Evolutionary conservation across 225 moss, liverwort and hornwort genomes (phyloP).

Genomic region (Ulota crispa): DNA sequence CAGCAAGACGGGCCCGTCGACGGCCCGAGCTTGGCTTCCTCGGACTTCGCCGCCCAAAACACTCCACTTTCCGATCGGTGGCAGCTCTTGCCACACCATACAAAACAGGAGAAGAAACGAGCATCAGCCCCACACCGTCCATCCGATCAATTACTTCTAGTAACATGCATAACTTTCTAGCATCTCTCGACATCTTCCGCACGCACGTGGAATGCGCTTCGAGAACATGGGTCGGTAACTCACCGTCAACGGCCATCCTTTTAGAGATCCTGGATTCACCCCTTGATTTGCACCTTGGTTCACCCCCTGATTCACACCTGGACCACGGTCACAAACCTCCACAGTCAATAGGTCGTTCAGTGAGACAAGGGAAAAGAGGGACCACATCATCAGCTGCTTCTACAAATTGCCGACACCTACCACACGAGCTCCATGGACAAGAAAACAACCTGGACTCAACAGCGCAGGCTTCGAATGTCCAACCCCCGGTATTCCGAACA

Average conservation of each 20-base stretch:
- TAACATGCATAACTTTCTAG: constrained; percentile 3
- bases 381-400: background rate
- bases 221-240: constrained; percentile 32
- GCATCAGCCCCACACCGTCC: background rate
- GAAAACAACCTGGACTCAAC: constrained; percentile 81
- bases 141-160: background rate
- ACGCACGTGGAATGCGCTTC: background rate
- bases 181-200: background rate
- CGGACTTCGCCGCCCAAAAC: background rate
- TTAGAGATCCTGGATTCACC: constrained; percentile 70
- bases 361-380: background rate
- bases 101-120: background rate
- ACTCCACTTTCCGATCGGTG: background rate
- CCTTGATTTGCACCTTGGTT: constrained; percentile 63
- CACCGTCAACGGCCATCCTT: constrained; percentile 96
- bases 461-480: constrained; percentile 93
- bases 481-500: constrained; percentile 95
- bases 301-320: constrained; percentile 79
- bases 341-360: background rate
- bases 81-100: background rate
- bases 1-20: background rate
- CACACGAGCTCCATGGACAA: constrained; percentile 13
- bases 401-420: background rate
- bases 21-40: background rate
- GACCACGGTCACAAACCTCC: constrained; percentile 7